Base-by-base conservation (phyloP, 2,329 filamentous ascomycete species). In the Hawksworthiomyces lignivorus region DNA sequence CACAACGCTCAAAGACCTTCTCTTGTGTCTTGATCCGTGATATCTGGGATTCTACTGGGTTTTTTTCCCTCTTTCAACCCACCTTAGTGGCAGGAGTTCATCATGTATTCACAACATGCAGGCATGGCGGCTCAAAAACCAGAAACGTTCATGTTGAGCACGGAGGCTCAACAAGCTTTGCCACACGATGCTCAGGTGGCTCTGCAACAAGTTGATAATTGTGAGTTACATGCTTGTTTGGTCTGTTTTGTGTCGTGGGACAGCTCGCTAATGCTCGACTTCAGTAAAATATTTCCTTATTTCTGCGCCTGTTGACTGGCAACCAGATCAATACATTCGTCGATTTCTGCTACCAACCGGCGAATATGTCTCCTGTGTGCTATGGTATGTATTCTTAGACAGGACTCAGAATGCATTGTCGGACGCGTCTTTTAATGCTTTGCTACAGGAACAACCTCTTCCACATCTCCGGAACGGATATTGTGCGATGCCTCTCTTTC, bases 221-320 rank as follows among this genome's bases (percentile, higher is more conserved):
- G 89, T 95, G 74, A 68, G 88, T 75, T 30, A 15, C 6, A 6
- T 18, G 4, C 21, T n/a, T n/a, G n/a, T n/a, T n/a, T n/a, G n/a
- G 10, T 20, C 15, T 29, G 22, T 33, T 17, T 18, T 15, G 26
- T 12, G 11, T 39, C 20, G 10, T 21, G 19, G 3, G 10, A 6
- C 22, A 14, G 3, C 14, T 18, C 12, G 37, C 56, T 62, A 49
- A 56, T 45, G 26, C 22, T 24, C 17, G 35, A 42, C 44, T 50
- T 21, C 61, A 95, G 89, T 98, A 58, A 98, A 98, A 78, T 98
- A 97, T 69, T 98, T 98, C 67, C 84, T 98, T 67, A 94, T 98
- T 56, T 98, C 92, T 33, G 92, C 92, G 30, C 92, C 92, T 28
- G 92, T 97, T 53, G 92, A 98, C 69, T 98, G 92, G 92, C 85